Base-by-base conservation (phyloP, 2,329 filamentous ascomycete species). In the Ceratocystis huliohia region DNA sequence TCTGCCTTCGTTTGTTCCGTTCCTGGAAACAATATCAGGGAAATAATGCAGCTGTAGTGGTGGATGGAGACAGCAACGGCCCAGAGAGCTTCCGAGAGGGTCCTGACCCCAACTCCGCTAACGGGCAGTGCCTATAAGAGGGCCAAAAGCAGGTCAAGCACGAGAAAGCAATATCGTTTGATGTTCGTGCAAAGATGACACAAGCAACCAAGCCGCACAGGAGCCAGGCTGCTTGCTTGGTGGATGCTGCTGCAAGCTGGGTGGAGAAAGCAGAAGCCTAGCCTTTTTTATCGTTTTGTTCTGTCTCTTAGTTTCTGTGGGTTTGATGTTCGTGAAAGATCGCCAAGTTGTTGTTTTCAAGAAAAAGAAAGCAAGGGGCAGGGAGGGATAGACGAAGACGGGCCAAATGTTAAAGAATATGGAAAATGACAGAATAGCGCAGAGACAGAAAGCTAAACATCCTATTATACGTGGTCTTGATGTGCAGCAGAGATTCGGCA, bases 381-480 rank as follows among this genome's bases (percentile, higher is more conserved):
- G 22, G 8, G n/a, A 20, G 20, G 7, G 28, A 30, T n/a, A 17
- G 25, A 57, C 13, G 8, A 15, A 53, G 48, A 28, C 37, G 37
- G 3, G 13, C 20, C 48, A 20, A 25, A 25, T 53, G 53, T 30
- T 59, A 59, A n/a, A 59, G 25, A 30, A 59, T 59, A 59, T 59
- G 28, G 15, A 59, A 59, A 17, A 59, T 30, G 3, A 59, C 53
- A n/a, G 53, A 59, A 22, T 59, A 59, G n/a, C 15, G 28, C 53
- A 59, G 53, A 59, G 53, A 59, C 53, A 59, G 53, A 59, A 59
- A 59, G 22, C 25, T 59, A 59, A 20, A 59, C 53, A 59, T 59
- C 17, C 53, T 59, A 30, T 33, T 30, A n/a, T 59, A 30, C 20
- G 48, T 53, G 20, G 37, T 50, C 22, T 50, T 50, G 46, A 13